Conservation (phyloP, 768 basidiomycete species). For the Russula sp. region DNA sequence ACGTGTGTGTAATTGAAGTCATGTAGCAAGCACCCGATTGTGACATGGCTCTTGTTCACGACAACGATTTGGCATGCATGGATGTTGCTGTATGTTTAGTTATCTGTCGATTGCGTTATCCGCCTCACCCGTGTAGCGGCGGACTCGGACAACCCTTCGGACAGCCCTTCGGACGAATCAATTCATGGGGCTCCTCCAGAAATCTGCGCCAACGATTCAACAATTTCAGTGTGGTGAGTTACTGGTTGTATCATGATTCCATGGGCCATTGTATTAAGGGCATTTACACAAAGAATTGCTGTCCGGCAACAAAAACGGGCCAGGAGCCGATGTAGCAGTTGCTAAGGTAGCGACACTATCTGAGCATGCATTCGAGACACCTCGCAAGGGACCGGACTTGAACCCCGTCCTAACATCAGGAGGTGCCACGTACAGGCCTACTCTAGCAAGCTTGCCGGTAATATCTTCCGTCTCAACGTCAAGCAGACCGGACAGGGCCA, state of each 20-base stretch:
- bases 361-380: neutral
- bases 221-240: neutral
- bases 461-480: slow-evolving; percentile 36
- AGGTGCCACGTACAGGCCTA: slow-evolving; percentile 45
- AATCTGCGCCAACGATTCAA: neutral
- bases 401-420: neutral
- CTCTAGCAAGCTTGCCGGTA: slow-evolving; percentile 29
- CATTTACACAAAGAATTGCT: neutral
- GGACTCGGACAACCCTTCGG: neutral
- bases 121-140: neutral
- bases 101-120: neutral
- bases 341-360: neutral
- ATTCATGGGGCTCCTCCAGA: neutral
- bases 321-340: neutral
- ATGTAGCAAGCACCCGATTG: neutral
- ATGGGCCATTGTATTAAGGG: neutral
- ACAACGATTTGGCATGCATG: neutral
- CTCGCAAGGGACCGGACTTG: neutral
- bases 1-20: neutral
- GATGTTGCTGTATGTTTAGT: neutral
- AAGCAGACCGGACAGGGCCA: slow-evolving; percentile 79
- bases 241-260: neutral
- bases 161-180: neutral
- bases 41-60: neutral
- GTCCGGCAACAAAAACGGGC: neutral